Evolutionary conservation across 2,329 filamentous ascomycete species (phyloP), one percentile per base, ranked within the genome.

Genomic region (Cytospora piceicola): DNA sequence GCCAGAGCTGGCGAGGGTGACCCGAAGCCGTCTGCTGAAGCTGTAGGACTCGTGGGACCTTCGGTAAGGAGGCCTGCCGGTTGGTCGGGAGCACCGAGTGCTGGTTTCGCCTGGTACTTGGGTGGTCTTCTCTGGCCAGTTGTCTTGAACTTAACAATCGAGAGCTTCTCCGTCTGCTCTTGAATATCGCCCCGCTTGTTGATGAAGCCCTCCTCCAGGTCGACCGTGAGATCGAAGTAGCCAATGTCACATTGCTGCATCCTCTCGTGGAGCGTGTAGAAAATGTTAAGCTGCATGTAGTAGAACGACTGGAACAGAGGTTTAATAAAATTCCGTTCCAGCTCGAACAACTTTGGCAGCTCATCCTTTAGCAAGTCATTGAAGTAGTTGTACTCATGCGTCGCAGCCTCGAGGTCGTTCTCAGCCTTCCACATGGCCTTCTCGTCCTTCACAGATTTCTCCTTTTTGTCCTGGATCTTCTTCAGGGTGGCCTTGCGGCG

Each of bases 201-300:
- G 73, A 91, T 83, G 76, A 96, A 99, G 15, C 93, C 94, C 69
- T 94, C 94, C 76, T 97, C 93, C 53, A 99, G 90, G 73, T 96
- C 94, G 36, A 92, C 84, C 1, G 91, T 92, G 60, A 99, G 85
- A 77, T 99, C 92, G 78, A 99, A 99, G 80, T 99, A 99, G 68
- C 93, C 93, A 75, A 99, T 99, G 74, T 98, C 94, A 77, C 96
- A 93, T 71, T 86, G 88, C 80, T 99, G 95, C 95, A 99, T 99
- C 79, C 90, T 93, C 79, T 98, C 94, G 77, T 99, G 95, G 62
- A 99, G 84, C 0, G 95, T 99, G 79, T 99, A 99, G 78, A 98
- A 99, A 70, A 99, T 92, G 78, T 99, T 99, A 70, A 99, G 87
- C 79, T 99, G 95, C 95, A 99, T 99, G 83, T 98, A 99, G 81